Evolutionary conservation across 345 rosid species (phyloP), one percentile per base, ranked within the genome.

Genomic region (Erysimum cheiranthoides): DNA sequence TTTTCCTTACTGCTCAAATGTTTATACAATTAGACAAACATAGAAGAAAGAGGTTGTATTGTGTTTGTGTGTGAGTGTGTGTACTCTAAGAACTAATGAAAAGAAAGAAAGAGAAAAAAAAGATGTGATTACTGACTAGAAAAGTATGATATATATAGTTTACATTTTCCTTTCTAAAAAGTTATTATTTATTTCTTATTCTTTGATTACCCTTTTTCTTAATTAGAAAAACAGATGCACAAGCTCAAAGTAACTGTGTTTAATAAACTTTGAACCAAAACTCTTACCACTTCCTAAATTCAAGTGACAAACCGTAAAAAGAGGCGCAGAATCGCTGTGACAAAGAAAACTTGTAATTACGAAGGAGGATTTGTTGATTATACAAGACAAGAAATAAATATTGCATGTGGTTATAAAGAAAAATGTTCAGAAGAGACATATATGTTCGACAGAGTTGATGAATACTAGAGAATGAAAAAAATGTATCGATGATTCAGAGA

Each of bases 371-470:
- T 12, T 59, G 59, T n/a, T 4, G 10, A 50, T 28, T 13, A 62
- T 31, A 63, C 49, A 51, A 40, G 62, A 25, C 14, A 13, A 18
- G 5, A 52, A 60, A 50, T 61, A 75, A 68, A 75, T 68, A 75
- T 32, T 25, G 74, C 56, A 51, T 51, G 8, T 8, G 47, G 60
- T n/a, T 51, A 6, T 61, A 75, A 61, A 6, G 62, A 75, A 75
- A 75, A 31, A 40, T 14, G 10, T 56, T 75, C 79, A 68, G 69
- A 42, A 50, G 69, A 61, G 63, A 68, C 62, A 74, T 66, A 32
- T 66, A 68, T 40, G 79, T 75, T 75, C 69, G 39, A 68, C n/a
- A 59, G 61, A 66, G 78, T 57, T 66, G 42, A 51, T 13, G 53
- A 39, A 75, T 75, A 67, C 78, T 66, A 57, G 47, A 57, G 51